Evolutionary conservation across 441 rosid species (phyloP), one percentile per base, ranked within the genome.

Genomic region (Corymbia citriodora): DNA sequence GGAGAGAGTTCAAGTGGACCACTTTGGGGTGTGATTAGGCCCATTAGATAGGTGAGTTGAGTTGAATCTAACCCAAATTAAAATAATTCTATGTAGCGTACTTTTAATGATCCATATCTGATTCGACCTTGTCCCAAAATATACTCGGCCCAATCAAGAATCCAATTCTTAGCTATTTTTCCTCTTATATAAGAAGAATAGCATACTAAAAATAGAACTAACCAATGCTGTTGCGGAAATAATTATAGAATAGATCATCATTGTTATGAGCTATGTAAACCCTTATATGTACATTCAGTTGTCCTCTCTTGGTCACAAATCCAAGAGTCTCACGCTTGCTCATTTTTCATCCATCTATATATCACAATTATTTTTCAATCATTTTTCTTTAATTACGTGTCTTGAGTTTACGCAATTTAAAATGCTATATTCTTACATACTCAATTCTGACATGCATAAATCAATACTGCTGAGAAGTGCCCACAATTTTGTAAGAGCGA

Each of bases 61-160:
- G 23, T 31, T 3, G 0, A 68, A 55, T 68, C 40, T 68, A 6
- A 68, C 0, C 40, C 74, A 31, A 68, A 68, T 18, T 16, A 40
- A 65, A 19, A 0, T n/a, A n/a, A 65, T 65, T 65, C 4, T 65
- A 15, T 65, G 21, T n/a, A n/a, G 33, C 40, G 0, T n/a, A 65
- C n/a, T n/a, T 65, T n/a, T 8, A 7, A 6, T 7, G 21, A 1
- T 16, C 1, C 0, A n/a, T 68, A 31, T 31, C 18, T 1, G 7
- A 68, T 40, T 68, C 21, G 3, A 68, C 21, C 18, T 19, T 8
- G 8, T 68, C 3, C 0, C 40, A 68, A n/a, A 4, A n/a, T 0
- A 68, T 68, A 14, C 0, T 1, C 3, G 5, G 40, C 74, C 6
- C 3, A 0, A n/a, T 0, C 0, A 31, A 21, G 18, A 68, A 68